Conservation (phyloP, 2,329 filamentous ascomycete genomes). For the Chrysoporthe puriensis region DNA sequence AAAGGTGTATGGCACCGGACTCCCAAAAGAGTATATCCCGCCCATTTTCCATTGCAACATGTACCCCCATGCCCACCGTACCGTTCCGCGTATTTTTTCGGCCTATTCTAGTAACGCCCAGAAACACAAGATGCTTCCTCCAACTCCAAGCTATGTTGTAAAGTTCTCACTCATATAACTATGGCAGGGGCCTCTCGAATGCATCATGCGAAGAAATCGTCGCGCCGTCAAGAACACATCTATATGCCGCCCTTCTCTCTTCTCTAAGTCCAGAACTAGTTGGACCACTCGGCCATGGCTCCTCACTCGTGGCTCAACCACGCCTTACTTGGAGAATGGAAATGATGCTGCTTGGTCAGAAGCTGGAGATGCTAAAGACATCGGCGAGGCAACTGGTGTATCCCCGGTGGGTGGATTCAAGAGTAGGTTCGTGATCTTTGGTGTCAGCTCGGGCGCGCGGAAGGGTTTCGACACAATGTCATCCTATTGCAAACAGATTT, state of each 20-base stretch:
- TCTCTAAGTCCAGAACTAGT: no score
- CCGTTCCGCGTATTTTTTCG: not conserved
- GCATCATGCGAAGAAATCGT: not conserved
- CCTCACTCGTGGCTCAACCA: not conserved
- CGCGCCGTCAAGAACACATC: not conserved
- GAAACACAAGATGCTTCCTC: not conserved
- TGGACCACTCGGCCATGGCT: not conserved
- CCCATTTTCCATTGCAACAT: not conserved
- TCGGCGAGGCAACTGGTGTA: conserved; percentile 17
- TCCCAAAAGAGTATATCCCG: not conserved
- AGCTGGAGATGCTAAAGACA: conserved; percentile 18
- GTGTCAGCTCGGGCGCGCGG: conserved; percentile 70
- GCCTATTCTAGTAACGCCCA: not conserved
- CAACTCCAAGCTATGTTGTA: not conserved
- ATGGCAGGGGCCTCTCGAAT: not conserved
- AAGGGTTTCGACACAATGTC: conserved; percentile 82
- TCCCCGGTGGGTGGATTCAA: conserved; percentile 34
- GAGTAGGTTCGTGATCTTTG: conserved; percentile 65
- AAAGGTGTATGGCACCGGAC: not conserved
- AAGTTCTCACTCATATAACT: not conserved
- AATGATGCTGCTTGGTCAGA: not conserved
- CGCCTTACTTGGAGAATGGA: not conserved
- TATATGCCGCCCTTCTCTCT: not conserved
- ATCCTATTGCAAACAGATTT: conserved; percentile 49
- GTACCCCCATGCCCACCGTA: not conserved